phyloP scores from a whole-genome alignment of 2,329 filamentous ascomycete genomes.

The Botrytis medusae region DNA sequence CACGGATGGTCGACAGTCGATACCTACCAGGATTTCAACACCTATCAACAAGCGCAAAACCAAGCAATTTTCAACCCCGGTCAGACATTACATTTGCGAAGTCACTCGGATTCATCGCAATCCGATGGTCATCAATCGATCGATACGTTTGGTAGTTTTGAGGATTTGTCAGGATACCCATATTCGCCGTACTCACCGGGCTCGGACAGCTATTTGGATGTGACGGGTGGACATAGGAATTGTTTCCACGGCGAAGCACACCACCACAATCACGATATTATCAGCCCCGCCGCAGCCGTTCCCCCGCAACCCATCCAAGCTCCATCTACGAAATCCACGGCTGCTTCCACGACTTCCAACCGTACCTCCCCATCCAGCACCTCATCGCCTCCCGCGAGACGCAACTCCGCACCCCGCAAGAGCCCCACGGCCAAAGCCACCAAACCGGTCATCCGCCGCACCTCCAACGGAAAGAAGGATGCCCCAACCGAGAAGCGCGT shows the following conservation, averaged over 20 bases:
- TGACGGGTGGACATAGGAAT: slow-evolving; percentile 53
- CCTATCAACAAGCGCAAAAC: slow-evolving; percentile 59
- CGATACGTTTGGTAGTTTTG: slow-evolving; percentile 68
- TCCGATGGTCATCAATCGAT: slow-evolving; percentile 64
- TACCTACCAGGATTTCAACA: slow-evolving; percentile 69
- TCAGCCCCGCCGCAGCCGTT: slow-evolving; percentile 68
- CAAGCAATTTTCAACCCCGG: slow-evolving; percentile 82
- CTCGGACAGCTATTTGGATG: slow-evolving; percentile 72
- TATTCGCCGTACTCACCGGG: slow-evolving; percentile 80
- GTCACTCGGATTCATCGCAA: slow-evolving; percentile 80
- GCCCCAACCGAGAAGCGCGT: slow-evolving; percentile 83
- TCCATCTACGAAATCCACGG: slow-evolving; percentile 57
- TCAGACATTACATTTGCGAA: slow-evolving; percentile 85
- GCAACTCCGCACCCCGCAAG: slow-evolving; percentile 71
- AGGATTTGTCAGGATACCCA: slow-evolving; percentile 65
- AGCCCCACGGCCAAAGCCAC: slow-evolving; percentile 65
- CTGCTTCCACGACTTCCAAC: slow-evolving; percentile 54
- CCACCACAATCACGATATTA: slow-evolving; percentile 51
- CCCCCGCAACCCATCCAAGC: slow-evolving; percentile 70
- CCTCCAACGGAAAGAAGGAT: slow-evolving; percentile 76
- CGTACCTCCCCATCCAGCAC: slow-evolving; percentile 60
- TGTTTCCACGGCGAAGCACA: slow-evolving; percentile 59
- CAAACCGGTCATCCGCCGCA: slow-evolving; percentile 81
- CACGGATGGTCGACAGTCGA: slow-evolving; percentile 86
- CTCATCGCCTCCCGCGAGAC: slow-evolving; percentile 63